Percentiles rank a stretch among this genome's conserved stretches.
Conservation (phyloP, 345 rosid genomes). For the Citrus hindsii region DNA sequence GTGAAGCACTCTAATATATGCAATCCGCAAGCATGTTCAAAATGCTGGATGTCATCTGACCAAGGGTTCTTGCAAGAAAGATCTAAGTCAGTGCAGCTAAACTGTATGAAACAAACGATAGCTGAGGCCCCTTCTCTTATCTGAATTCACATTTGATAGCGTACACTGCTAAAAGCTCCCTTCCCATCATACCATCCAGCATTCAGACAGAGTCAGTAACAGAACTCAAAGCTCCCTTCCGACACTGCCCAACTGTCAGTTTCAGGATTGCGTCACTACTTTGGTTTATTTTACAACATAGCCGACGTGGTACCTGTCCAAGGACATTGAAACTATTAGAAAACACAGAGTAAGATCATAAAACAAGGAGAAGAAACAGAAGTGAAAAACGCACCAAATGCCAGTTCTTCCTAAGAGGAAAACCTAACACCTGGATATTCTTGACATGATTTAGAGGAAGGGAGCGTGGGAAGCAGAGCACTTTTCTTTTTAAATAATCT, state of each 20-base stretch:
- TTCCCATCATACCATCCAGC: constrained; percentile 17
- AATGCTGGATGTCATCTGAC: constrained; percentile 24
- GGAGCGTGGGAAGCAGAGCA: constrained; percentile 65
- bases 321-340: not conserved
- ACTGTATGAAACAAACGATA: constrained; percentile 22
- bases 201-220: constrained; percentile 40
- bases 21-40: constrained; percentile 26
- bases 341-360: constrained; percentile 6
- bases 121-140: constrained; percentile 26
- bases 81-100: constrained; percentile 1
- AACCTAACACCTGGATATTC: constrained; percentile 54
- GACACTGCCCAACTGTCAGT: constrained; percentile 70
- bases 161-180: constrained; percentile 12
- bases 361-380: not conserved
- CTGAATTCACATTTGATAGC: constrained; percentile 15
- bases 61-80: constrained; percentile 1
- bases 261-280: constrained; percentile 42
- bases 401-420: constrained; percentile 64
- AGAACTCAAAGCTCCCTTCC: constrained; percentile 45
- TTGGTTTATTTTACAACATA: constrained; percentile 68
- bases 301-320: constrained; percentile 68
- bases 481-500: constrained; percentile 62
- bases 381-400: constrained; percentile 57
- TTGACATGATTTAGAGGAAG: constrained; percentile 58
- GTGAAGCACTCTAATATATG: constrained; percentile 27